Conservation (phyloP, 495 filamentous ascomycete species). For the Geoglossum glabrum region DNA sequence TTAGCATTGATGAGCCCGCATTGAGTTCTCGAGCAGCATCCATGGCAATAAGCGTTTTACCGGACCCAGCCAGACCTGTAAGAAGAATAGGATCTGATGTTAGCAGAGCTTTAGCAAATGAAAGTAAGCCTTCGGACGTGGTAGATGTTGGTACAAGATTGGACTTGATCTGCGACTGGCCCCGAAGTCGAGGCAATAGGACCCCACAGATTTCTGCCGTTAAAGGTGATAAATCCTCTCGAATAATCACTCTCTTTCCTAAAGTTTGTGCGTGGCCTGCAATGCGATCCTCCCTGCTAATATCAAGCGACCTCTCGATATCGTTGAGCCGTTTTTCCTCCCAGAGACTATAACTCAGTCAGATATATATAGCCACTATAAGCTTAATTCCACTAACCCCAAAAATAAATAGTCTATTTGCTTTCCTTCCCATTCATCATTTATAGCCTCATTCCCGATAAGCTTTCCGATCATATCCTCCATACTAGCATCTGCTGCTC, state of each 20-base stretch:
- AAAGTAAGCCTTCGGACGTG: slow-evolving; percentile 44
- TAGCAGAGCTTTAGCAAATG: slow-evolving; percentile 44
- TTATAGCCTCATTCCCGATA: slow-evolving; percentile 36
- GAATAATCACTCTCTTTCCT: slow-evolving; percentile 17
- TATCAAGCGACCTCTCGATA: slow-evolving; percentile 16
- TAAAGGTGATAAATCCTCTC: slow-evolving; percentile 26
- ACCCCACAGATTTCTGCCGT: slow-evolving; percentile 38
- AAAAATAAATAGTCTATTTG: slow-evolving; percentile 71
- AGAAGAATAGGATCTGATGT: slow-evolving; percentile 50
- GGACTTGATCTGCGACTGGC: slow-evolving; percentile 25
- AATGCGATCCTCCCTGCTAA: slow-evolving; percentile 15
- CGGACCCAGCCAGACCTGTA: slow-evolving; percentile 65
- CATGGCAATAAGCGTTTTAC: slow-evolving; percentile 74
- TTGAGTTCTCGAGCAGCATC: slow-evolving; percentile 61
- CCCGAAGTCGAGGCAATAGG: slow-evolving; percentile 44
- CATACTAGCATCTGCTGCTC: slow-evolving; percentile 58
- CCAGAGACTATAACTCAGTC: slow-evolving; percentile 32
- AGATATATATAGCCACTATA: background rate
- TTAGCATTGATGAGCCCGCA: slow-evolving; percentile 58
- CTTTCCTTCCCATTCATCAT: slow-evolving; percentile 55
- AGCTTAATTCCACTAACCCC: background rate
- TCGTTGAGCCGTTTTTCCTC: slow-evolving; percentile 35
- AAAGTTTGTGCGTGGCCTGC: slow-evolving; percentile 10
- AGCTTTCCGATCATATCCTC: slow-evolving; percentile 47
- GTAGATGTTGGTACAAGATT: slow-evolving; percentile 53